Percentiles rank a stretch among this genome's conserved stretches.
Conservation (phyloP, 148 eudicot species). For the Polygonum aviculare region DNA sequence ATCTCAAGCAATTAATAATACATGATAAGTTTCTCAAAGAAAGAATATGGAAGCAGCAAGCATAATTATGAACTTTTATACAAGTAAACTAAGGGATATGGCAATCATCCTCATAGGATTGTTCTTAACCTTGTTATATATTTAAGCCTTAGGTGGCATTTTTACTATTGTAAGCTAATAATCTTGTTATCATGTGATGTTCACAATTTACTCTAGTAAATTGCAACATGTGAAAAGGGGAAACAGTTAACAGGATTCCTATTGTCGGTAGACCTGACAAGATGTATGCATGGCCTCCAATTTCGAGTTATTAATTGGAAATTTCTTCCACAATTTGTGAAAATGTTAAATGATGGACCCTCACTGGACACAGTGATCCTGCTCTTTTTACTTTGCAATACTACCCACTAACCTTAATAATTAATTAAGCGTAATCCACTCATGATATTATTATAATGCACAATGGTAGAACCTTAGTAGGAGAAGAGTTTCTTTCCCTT, state of each 20-base stretch:
- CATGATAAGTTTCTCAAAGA: not conserved
- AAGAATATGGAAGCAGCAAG: too few relatives aligned
- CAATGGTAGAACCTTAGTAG: not conserved
- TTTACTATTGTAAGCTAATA: too few relatives aligned
- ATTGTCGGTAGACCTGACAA: constrained; percentile 2
- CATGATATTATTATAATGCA: constrained; percentile 1
- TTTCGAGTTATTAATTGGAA: not conserved
- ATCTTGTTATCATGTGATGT: too few relatives aligned
- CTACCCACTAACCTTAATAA: not conserved
- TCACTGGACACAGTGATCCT: not conserved
- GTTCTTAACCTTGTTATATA: not conserved
- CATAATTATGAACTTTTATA: not conserved
- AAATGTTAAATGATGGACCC: not conserved
- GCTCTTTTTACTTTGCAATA: not conserved
- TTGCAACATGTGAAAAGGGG: not conserved
- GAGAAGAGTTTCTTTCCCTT: not conserved
- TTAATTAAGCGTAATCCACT: not conserved
- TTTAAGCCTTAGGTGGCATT: too few relatives aligned
- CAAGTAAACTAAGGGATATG: not conserved
- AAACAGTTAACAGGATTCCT: not conserved
- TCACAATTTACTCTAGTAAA: too few relatives aligned
- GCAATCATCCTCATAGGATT: not conserved
- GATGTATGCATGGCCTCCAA: not conserved
- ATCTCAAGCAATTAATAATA: too few relatives aligned
- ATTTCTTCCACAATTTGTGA: not conserved